These are phyloP conservation scores for Margaritispora aquatica DNA, from an alignment of 495 filamentous ascomycete genomes.

Conservation along the genomic window DNA sequence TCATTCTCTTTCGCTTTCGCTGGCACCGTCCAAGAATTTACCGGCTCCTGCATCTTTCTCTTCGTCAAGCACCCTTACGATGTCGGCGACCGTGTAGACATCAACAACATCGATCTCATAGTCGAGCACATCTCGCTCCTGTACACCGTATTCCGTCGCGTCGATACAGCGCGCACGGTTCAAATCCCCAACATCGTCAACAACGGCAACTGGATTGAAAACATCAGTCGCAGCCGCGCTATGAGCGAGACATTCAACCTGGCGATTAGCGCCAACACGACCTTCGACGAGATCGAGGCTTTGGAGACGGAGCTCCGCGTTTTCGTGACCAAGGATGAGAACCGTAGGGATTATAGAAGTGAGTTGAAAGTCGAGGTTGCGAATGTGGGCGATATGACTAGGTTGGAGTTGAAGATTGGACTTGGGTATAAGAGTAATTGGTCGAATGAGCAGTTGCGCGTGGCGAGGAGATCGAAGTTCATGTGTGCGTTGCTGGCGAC, in stretches of 20 bases:
- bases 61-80: conserved; percentile 71
- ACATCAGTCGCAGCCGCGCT: conserved; percentile 63
- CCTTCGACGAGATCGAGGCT: conserved; percentile 62
- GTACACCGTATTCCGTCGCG: conserved; percentile 68
- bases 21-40: conserved; percentile 67
- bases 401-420: conserved; percentile 60
- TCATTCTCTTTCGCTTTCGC: conserved; percentile 70
- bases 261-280: conserved; percentile 60
- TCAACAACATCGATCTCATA: conserved; percentile 33
- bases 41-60: conserved; percentile 75
- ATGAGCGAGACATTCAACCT: conserved; percentile 69
- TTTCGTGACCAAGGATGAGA: conserved; percentile 63
- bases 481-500: conserved; percentile 73
- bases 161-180: conserved; percentile 56
- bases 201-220: conserved; percentile 70
- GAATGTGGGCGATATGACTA: conserved; percentile 64
- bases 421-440: conserved; percentile 70
- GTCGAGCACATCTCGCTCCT: conserved; percentile 68
- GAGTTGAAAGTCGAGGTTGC: conserved; percentile 58
- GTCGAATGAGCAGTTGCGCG: conserved; percentile 67
- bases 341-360: conserved; percentile 68
- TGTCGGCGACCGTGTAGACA: conserved; percentile 72
- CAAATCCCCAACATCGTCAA: conserved; percentile 73
- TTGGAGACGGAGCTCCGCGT: conserved; percentile 58
- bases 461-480: conserved; percentile 68